These are phyloP conservation scores for Toxoplasma gondii DNA, from an alignment of 169 alveolate species.

Conservation along the genomic window DNA sequence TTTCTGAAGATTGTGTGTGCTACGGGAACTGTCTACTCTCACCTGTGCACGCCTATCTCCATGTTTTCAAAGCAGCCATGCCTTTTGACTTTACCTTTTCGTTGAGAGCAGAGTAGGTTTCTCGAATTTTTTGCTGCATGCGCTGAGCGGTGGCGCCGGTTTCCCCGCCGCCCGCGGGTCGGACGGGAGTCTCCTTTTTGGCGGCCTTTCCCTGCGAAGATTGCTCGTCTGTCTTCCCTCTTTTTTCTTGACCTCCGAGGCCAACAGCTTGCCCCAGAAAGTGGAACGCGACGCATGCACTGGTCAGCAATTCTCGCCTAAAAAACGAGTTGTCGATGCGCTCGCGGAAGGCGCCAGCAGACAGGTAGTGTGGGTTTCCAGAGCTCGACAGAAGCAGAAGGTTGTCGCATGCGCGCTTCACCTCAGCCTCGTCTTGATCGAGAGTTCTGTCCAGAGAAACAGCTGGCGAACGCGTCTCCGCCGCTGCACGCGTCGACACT, in stretches of 20 bases:
- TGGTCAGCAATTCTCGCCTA: neutral
- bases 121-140: neutral
- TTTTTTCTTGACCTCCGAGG: neutral
- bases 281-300: constrained; percentile 22
- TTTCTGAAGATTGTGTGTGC: too few relatives aligned
- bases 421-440: neutral
- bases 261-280: neutral
- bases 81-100: neutral
- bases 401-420: neutral
- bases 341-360: constrained; percentile 36
- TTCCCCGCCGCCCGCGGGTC: neutral
- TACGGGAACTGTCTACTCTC: too few relatives aligned
- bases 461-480: neutral
- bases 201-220: neutral
- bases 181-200: neutral
- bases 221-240: neutral
- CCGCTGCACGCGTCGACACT: neutral
- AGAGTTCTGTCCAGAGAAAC: neutral
- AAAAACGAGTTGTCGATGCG: neutral
- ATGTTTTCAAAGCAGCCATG: neutral
- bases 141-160: constrained; percentile 30
- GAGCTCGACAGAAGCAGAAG: neutral
- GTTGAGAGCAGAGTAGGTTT: neutral
- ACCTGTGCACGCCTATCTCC: too few relatives aligned
- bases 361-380: neutral